Percentiles rank a stretch among this genome's conserved stretches.
Conservation (phyloP, 108 stramenopile species). For the Skeletonema marinoi region DNA sequence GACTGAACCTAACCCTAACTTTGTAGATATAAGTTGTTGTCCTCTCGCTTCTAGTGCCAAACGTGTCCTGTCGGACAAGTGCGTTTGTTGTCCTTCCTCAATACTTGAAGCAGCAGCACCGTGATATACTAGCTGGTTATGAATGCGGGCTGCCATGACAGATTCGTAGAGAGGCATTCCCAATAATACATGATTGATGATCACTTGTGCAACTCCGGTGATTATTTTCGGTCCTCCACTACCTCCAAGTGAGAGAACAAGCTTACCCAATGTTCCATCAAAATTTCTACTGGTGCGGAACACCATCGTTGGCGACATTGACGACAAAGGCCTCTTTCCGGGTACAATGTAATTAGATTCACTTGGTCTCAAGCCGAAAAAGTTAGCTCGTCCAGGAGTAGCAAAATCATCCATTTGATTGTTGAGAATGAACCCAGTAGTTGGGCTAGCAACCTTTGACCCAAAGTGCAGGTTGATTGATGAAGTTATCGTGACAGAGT, state of each 20-base stretch:
- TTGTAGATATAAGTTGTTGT: conserved; percentile 54
- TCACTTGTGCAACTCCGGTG: conserved; percentile 67
- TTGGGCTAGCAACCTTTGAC: conserved; percentile 55
- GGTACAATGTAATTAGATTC: conserved; percentile 70
- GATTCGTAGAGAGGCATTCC: conserved; percentile 73
- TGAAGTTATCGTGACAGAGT: conserved; percentile 74
- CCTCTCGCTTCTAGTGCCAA: conserved; percentile 50
- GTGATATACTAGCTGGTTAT: conserved; percentile 81
- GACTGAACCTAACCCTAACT: conserved; percentile 60
- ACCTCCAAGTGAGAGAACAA: conserved; percentile 67
- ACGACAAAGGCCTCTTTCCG: conserved; percentile 77
- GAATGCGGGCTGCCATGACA: conserved; percentile 65
- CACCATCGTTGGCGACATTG: conserved; percentile 86
- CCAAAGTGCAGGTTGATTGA: conserved; percentile 80
- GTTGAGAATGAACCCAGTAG: conserved; percentile 81
- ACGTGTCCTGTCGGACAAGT: conserved; percentile 49
- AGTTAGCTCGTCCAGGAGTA: conserved; percentile 65
- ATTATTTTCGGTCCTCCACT: conserved; percentile 88
- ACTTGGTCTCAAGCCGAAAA: conserved; percentile 69
- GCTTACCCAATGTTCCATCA: conserved; percentile 28
- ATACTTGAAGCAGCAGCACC: conserved; percentile 39
- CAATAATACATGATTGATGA: conserved; percentile 62
- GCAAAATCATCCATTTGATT: conserved; percentile 73
- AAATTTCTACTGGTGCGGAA: conserved; percentile 22
- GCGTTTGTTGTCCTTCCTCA: conserved; percentile 46